These are phyloP conservation scores for Arachis stenosperma DNA, from an alignment of 306 rosid genomes.

Conservation along the genomic window DNA sequence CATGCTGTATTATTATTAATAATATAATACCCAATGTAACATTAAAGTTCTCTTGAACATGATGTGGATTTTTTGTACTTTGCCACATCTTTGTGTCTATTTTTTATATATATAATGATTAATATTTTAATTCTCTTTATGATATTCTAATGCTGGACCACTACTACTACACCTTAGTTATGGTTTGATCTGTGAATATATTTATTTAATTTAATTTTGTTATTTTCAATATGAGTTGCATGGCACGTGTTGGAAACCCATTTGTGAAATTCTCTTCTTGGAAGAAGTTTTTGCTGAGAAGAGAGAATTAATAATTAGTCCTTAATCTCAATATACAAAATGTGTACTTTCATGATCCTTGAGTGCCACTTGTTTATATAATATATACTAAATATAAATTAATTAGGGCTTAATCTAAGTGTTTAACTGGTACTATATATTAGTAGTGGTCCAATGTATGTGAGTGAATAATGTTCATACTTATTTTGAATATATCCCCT, in stretches of 20 bases:
- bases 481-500: not conserved
- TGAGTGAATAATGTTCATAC: not conserved
- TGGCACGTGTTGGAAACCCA: conserved; percentile 26
- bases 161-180: not conserved
- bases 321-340: not conserved
- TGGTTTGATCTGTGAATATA: not conserved
- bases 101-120: conserved; percentile 7
- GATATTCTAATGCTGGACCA: conserved; percentile 44
- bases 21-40: not conserved
- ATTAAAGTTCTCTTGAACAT: not conserved
- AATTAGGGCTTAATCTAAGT: not conserved
- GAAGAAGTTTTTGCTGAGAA: not conserved
- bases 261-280: conserved; percentile 21
- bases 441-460: not conserved
- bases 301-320: not conserved
- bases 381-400: not conserved
- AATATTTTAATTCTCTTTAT: conserved; percentile 30
- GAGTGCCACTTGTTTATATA: not conserved
- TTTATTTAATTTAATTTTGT: not conserved
- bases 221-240: not conserved
- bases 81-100: not conserved
- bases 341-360: not conserved
- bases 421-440: too few species aligned
- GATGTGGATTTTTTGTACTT: conserved; percentile 17
- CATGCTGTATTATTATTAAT: too few species aligned